These are phyloP conservation scores for Chaetothyriales sp. DNA, from an alignment of 2,329 filamentous ascomycete species.

Conservation along the genomic window DNA sequence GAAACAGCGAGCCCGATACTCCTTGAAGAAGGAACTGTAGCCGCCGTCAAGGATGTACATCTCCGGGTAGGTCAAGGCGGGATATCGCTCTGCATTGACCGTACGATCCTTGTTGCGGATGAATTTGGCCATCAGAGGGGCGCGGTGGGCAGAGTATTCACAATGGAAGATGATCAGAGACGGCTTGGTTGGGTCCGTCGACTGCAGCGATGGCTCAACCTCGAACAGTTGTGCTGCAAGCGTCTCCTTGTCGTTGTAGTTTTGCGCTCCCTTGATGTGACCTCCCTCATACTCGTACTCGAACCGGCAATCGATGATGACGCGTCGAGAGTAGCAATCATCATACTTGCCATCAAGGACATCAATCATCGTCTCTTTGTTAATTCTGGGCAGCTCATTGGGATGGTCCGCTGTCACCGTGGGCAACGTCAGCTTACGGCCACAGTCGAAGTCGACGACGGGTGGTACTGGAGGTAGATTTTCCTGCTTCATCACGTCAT, in stretches of 20 bases:
- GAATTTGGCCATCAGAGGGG: slow-evolving; percentile 89
- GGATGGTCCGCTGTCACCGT: slow-evolving; percentile 67
- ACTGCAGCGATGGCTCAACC: slow-evolving; percentile 19
- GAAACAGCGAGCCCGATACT: slow-evolving; percentile 67
- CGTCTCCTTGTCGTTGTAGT: slow-evolving; percentile 92
- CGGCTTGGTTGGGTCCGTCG: slow-evolving; percentile 40
- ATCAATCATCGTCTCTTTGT: slow-evolving; percentile 64
- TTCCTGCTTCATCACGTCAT: slow-evolving; percentile 72
- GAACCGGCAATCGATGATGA: slow-evolving; percentile 92
- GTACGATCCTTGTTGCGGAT: slow-evolving; percentile 79
- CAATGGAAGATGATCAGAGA: slow-evolving; percentile 89
- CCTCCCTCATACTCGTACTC: slow-evolving; percentile 98
- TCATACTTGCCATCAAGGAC: slow-evolving; percentile 75
- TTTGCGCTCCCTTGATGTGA: slow-evolving; percentile 83
- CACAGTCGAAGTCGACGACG: slow-evolving; percentile 62
- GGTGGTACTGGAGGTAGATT: slow-evolving; percentile 44
- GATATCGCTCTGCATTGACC: slow-evolving; percentile 73
- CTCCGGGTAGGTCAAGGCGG: slow-evolving; percentile 82
- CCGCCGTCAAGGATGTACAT: slow-evolving; percentile 94
- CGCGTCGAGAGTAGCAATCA: slow-evolving; percentile 59
- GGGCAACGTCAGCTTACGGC: slow-evolving; percentile 50
- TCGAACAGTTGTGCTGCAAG: slow-evolving; percentile 67
- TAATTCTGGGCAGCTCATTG: slow-evolving; percentile 79
- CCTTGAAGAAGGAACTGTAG: slow-evolving; percentile 80
- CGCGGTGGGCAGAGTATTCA: slow-evolving; percentile 94